A percentile compares a stretch with the other conserved stretches of the same genome.
Conservation (phyloP, 2,329 filamentous ascomycete genomes). For the Microsporum canis region DNA sequence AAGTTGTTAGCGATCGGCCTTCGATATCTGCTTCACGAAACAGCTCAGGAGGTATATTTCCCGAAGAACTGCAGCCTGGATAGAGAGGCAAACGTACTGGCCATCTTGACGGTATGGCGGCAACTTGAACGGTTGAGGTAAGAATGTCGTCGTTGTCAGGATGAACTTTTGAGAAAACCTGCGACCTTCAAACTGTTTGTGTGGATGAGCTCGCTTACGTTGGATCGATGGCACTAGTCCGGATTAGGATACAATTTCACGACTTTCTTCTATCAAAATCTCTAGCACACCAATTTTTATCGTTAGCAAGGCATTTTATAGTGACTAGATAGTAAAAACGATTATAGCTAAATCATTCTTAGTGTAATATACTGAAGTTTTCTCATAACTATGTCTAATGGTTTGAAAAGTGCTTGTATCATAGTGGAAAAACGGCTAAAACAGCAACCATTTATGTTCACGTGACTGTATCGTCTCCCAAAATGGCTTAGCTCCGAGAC, state of each 20-base stretch:
- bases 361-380: neutral
- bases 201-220: slow-evolving; percentile 15
- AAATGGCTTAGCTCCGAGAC: slow-evolving; percentile 5
- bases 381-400: neutral
- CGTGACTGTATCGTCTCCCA: slow-evolving; percentile 3
- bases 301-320: neutral
- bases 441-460: neutral
- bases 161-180: slow-evolving; percentile 15
- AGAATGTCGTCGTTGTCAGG: slow-evolving; percentile 29
- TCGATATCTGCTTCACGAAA: neutral
- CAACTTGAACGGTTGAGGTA: slow-evolving; percentile 26
- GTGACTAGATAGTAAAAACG: neutral
- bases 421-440: neutral
- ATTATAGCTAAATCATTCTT: neutral
- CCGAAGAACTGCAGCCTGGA: neutral
- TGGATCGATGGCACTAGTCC: slow-evolving; percentile 8
- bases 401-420: neutral
- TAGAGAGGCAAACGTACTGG: slow-evolving; percentile 28
- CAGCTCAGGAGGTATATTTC: neutral
- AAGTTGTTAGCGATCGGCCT: slow-evolving; percentile 5
- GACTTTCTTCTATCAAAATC: neutral
- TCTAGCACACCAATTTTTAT: neutral
- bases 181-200: slow-evolving; percentile 12
- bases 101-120: slow-evolving; percentile 37
- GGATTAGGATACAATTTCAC: slow-evolving; percentile 6